Conservation (phyloP, 345 rosid genomes). For the Microcos paniculata region DNA sequence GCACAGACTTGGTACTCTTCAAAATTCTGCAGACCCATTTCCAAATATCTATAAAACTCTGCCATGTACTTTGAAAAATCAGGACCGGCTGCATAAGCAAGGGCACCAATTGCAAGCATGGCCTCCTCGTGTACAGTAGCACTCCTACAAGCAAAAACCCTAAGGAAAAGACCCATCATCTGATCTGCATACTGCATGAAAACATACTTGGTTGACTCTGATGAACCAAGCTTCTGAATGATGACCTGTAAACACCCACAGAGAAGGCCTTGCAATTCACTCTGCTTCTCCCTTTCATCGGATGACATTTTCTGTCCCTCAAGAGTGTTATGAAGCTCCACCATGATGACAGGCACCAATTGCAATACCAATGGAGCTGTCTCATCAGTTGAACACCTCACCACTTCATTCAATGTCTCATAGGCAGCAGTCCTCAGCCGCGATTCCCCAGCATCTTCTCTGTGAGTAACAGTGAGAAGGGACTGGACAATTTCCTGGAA, state of each 20-base stretch:
- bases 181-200: conserved; percentile 74
- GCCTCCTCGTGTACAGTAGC: conserved; percentile 86
- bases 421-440: conserved; percentile 75
- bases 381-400: conserved; percentile 71
- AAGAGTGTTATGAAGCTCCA: conserved; percentile 70
- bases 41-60: conserved; percentile 67
- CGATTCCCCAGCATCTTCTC: conserved; percentile 76
- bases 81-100: conserved; percentile 66
- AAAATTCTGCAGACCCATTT: conserved; percentile 76
- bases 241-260: conserved; percentile 78
- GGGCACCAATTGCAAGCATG: conserved; percentile 79
- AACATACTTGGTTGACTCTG: conserved; percentile 55
- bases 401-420: conserved; percentile 70
- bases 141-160: conserved; percentile 72
- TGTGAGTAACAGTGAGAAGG: conserved; percentile 65
- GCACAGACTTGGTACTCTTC: conserved; percentile 36
- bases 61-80: conserved; percentile 73
- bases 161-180: conserved; percentile 71
- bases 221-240: conserved; percentile 63
- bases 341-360: conserved; percentile 57
- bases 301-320: conserved; percentile 60
- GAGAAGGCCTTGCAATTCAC: conserved; percentile 71
- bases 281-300: conserved; percentile 63
- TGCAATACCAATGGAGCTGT: conserved; percentile 65
- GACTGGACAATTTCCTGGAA: conserved; percentile 75